Evolutionary conservation across 2,329 filamentous ascomycete species (phyloP).

Genomic region (Pyricularia grisea): DNA sequence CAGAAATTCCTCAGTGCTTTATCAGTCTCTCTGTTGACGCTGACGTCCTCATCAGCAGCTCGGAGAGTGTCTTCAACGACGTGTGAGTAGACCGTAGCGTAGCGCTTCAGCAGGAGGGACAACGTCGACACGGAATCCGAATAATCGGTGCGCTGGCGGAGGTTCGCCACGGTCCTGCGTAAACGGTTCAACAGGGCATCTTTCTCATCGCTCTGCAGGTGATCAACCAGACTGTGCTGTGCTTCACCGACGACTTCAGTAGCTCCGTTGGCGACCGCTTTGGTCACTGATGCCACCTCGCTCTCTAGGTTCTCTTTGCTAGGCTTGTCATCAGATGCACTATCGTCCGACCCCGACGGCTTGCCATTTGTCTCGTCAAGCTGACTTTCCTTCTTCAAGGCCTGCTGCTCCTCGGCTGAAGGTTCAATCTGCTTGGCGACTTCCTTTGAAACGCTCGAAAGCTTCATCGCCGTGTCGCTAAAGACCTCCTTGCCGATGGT

Average conservation of each 20-base stretch:
- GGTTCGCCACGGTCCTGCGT: conserved; percentile 63
- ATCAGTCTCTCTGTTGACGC: conserved; percentile 66
- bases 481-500: conserved; percentile 77
- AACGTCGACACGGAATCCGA: conserved; percentile 76
- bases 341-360: conserved; percentile 16
- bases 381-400: conserved; percentile 26
- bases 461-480: conserved; percentile 70
- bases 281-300: conserved; percentile 44
- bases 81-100: conserved; percentile 68
- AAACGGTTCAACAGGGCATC: conserved; percentile 66
- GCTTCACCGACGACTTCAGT: conserved; percentile 48
- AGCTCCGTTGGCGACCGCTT: conserved; percentile 42
- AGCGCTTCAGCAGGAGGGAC: conserved; percentile 65
- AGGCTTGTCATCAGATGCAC: conserved; percentile 34
- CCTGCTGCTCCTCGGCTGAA: conserved; percentile 47
- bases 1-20: conserved; percentile 72
- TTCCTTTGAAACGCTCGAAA: conserved; percentile 67
- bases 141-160: conserved; percentile 73
- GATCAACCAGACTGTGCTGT: conserved; percentile 61
- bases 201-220: conserved; percentile 62
- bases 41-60: conserved; percentile 59
- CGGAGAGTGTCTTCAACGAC: conserved; percentile 58
- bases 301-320: conserved; percentile 42
- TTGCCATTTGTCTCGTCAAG: conserved; percentile 22
- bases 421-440: conserved; percentile 67